Evolutionary conservation across 805 yeast genomes (phyloP), one percentile per base, ranked within the genome.

Genomic region (Candida alai): DNA sequence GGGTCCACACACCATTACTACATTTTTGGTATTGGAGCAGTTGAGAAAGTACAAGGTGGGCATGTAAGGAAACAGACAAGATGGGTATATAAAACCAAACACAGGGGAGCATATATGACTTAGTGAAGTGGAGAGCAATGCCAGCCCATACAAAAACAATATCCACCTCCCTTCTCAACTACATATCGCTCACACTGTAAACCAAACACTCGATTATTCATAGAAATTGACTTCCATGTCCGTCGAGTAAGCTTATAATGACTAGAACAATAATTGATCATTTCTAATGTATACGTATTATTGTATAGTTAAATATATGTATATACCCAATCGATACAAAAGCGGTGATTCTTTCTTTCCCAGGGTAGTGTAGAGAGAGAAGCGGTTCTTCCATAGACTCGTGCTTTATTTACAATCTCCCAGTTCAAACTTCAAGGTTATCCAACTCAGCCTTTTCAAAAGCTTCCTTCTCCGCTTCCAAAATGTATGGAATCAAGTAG

Each of bases 381-480:
- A n/a, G n/a, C n/a, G n/a, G n/a, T n/a, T n/a, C n/a, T n/a, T n/a
- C n/a, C n/a, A n/a, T n/a, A n/a, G n/a, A n/a, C n/a, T n/a, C n/a
- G n/a, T n/a, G n/a, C n/a, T n/a, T n/a, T n/a, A n/a, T n/a, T n/a
- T n/a, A n/a, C n/a, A n/a, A n/a, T n/a, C n/a, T n/a, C n/a, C 23
- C n/a, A 27, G 34, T 30, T 42, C 47, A 49, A 32, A 62, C 64
- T 39, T 62, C 67, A 48, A 86, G 71, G 74, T 85, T 83, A 74
- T 93, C 95, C 56, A 93, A 78, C 56, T 82, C 93, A 43, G 74
- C 80, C 68, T 82, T 87, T 73, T 93, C 98, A 45, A 74, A 71
- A 32, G 80, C 82, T 65, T 86, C 97, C 52, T 85, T 86, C 72
- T 93, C 97, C 42, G 90, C 94, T 73, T 93, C 97, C 56, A 89